Evolutionary conservation across 1,139 yeast species (phyloP).

Genomic region (Pichia cactophila): DNA sequence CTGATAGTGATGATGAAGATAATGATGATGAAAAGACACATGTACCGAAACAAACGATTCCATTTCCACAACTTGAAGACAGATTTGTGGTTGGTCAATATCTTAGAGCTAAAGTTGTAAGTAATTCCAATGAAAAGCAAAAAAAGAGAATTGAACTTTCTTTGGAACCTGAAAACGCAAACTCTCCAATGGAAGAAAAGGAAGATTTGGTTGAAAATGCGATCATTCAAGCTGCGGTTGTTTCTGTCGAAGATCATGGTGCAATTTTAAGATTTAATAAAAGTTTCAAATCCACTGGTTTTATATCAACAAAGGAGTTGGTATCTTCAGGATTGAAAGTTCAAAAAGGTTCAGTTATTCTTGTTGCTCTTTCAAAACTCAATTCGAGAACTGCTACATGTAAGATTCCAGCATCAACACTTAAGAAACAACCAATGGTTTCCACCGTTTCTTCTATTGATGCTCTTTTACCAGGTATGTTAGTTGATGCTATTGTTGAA

Average conservation of each 20-base stretch:
- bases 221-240: conserved; percentile 67
- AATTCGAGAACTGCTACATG: conserved; percentile 54
- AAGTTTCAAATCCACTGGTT: conserved; percentile 46
- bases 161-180: conserved; percentile 69
- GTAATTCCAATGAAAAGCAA: conserved; percentile 31
- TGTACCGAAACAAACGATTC: conserved; percentile 23
- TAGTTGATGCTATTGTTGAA: conserved; percentile 67
- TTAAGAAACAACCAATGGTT: conserved; percentile 40
- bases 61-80: conserved; percentile 48
- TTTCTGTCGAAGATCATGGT: conserved; percentile 89
- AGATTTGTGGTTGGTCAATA: conserved; percentile 73
- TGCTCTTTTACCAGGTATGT: conserved; percentile 75
- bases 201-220: conserved; percentile 52
- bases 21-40: conserved; percentile 30
- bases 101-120: conserved; percentile 69
- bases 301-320: conserved; percentile 65
- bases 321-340: conserved; percentile 24
- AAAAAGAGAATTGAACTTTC: conserved; percentile 63
- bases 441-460: conserved; percentile 62
- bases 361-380: conserved; percentile 41
- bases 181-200: conserved; percentile 46
- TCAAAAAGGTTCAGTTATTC: conserved; percentile 40
- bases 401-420: conserved; percentile 34
- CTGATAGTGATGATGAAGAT: conserved; percentile 29
- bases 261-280: conserved; percentile 66